Percentiles rank a stretch among this genome's conserved stretches.
Conservation (phyloP, 192 early-diverging fungal species). For the Coemansia sp. region DNA sequence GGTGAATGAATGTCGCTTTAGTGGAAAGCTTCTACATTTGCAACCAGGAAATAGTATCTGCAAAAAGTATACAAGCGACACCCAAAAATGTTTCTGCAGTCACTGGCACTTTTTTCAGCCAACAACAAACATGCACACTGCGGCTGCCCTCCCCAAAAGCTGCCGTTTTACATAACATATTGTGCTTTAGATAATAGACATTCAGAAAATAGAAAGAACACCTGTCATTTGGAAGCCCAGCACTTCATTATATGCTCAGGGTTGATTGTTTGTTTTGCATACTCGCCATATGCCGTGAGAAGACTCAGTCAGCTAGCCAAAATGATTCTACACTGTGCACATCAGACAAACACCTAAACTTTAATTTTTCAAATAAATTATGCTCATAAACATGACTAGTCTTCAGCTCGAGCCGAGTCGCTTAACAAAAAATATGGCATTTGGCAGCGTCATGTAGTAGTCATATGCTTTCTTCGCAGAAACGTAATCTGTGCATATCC, state of each 20-base stretch:
- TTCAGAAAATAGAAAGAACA: not conserved
- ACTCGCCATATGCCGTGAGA: not conserved
- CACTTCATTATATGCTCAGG: not conserved
- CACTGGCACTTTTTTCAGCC: too few relatives aligned
- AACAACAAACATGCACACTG: too few relatives aligned
- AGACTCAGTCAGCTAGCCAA: not conserved
- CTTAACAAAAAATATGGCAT: not conserved
- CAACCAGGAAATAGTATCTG: too few relatives aligned
- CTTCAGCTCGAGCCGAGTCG: not conserved
- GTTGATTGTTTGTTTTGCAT: slow-evolving; percentile 1
- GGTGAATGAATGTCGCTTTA: not conserved
- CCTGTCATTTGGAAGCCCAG: not conserved
- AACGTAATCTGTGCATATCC: not conserved
- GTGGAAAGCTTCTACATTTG: too few relatives aligned
- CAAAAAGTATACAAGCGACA: too few relatives aligned
- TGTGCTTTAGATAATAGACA: not conserved
- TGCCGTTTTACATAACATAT: not conserved
- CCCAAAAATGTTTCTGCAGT: too few relatives aligned
- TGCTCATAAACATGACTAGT: too few relatives aligned
- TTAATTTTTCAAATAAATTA: too few relatives aligned
- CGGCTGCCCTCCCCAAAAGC: not conserved
- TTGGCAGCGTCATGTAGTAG: not conserved
- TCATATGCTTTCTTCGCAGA: not conserved
- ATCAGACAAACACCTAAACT: too few relatives aligned
- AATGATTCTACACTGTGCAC: not conserved